A percentile compares a stretch with the other conserved stretches of the same genome.
Conservation (phyloP, 805 yeast genomes). For the Wilhelminamyces savonicus region DNA sequence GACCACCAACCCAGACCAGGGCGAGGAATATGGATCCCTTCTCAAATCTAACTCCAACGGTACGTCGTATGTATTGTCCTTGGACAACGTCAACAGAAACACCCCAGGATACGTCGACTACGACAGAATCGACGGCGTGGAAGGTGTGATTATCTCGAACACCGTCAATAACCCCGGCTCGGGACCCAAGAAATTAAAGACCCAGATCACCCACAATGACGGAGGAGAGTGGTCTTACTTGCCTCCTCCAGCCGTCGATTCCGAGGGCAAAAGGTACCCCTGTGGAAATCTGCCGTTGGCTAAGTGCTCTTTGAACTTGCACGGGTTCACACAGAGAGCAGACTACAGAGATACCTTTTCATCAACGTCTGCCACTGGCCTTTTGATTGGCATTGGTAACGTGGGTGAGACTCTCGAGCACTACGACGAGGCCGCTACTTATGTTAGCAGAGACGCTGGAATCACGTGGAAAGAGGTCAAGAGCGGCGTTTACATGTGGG, state of each 20-base stretch:
- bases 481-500: conserved; percentile 84
- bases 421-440: conserved; percentile 57
- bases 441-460: conserved; percentile 86
- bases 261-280: conserved; percentile 47
- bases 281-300: conserved; percentile 48
- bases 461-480: conserved; percentile 75
- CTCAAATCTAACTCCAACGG: conserved; percentile 91
- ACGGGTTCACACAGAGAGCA: conserved; percentile 82
- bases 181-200: conserved; percentile 49
- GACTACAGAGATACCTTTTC: conserved; percentile 83
- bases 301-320: conserved; percentile 76
- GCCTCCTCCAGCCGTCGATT: conserved; percentile 62
- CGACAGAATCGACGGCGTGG: conserved; percentile 75
- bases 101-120: conserved; percentile 75
- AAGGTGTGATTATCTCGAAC: conserved; percentile 78
- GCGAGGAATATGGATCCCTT: conserved; percentile 66
- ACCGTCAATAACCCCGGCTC: conserved; percentile 51
- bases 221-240: conserved; percentile 82
- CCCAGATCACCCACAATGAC: conserved; percentile 80
- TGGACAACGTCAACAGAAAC: conserved; percentile 71
- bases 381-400: conserved; percentile 89
- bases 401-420: conserved; percentile 61
- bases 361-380: conserved; percentile 84
- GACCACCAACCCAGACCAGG: conserved; percentile 49
- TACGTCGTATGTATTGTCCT: conserved; percentile 68